A percentile compares a stretch with the other conserved stretches of the same genome.
Evolutionary conservation across 768 basidiomycete genomes (phyloP).

Genomic region (Tricholoma flavovirens): DNA sequence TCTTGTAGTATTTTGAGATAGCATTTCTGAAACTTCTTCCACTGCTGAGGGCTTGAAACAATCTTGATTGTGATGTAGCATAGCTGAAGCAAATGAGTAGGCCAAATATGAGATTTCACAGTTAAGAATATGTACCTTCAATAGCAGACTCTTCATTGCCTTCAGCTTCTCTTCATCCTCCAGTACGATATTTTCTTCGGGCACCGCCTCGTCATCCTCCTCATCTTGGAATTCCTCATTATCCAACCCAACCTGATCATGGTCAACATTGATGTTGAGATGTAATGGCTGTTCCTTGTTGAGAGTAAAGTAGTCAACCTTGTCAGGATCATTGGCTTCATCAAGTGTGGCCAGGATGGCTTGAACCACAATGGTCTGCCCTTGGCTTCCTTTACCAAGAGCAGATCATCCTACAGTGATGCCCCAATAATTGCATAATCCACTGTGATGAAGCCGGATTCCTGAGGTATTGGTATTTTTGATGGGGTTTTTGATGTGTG

Average conservation of each 20-base stretch:
- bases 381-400: no score
- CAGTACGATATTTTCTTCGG: not conserved
- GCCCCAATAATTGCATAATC: no score
- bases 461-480: no score
- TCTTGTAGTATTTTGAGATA: not conserved
- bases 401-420: no score
- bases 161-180: constrained; percentile 1
- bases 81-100: not conserved
- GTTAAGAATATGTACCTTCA: not conserved
- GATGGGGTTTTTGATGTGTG: no score
- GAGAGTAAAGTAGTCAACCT: no score
- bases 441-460: no score
- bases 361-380: constrained; percentile 29
- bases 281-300: no score
- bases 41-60: constrained; percentile 2
- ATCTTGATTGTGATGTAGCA: not conserved
- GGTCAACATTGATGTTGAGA: no score
- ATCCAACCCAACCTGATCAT: constrained; percentile 14
- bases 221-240: not conserved
- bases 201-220: not conserved
- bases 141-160: not conserved
- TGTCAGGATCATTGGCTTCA: constrained; percentile 3
- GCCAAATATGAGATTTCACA: not conserved
- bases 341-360: not conserved
- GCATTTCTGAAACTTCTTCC: not conserved